Conservation (phyloP, 352 stramenopile genomes). For the Phytophthora multivora region DNA sequence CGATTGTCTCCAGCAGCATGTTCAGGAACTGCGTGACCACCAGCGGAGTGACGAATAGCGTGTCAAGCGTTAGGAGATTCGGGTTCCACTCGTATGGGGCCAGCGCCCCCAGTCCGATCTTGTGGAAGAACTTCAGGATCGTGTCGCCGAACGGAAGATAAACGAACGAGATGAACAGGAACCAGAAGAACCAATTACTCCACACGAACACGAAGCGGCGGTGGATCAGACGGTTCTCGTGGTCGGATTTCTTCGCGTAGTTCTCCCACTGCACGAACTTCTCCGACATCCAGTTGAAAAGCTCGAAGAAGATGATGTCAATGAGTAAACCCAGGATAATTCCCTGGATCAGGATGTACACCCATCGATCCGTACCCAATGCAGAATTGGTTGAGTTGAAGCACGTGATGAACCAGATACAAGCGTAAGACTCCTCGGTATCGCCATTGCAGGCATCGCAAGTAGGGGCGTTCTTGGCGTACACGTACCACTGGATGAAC, state of each 20-base stretch:
- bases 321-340: conserved; percentile 84
- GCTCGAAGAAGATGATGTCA: conserved; percentile 89
- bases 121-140: conserved; percentile 65
- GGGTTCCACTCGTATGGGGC: conserved; percentile 79
- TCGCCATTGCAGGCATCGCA: conserved; percentile 65
- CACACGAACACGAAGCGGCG: conserved; percentile 90
- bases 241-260: conserved; percentile 86
- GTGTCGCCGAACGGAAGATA: conserved; percentile 85
- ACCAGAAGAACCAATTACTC: conserved; percentile 94
- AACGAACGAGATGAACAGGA: conserved; percentile 90
- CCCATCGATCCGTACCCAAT: conserved; percentile 85
- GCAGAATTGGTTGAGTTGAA: conserved; percentile 74
- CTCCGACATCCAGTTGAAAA: conserved; percentile 90
- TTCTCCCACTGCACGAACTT: conserved; percentile 90
- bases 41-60: conserved; percentile 87
- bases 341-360: conserved; percentile 89
- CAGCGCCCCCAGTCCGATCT: conserved; percentile 51
- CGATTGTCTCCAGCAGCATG: conserved; percentile 87
- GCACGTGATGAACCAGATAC: conserved; percentile 85
- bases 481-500: conserved; percentile 92
- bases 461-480: conserved; percentile 83
- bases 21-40: conserved; percentile 91
- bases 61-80: conserved; percentile 80
- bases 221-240: conserved; percentile 87
- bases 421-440: conserved; percentile 55